phyloP scores from a whole-genome alignment of 139 green algal species.

The Chlamydomonas incerta region DNA sequence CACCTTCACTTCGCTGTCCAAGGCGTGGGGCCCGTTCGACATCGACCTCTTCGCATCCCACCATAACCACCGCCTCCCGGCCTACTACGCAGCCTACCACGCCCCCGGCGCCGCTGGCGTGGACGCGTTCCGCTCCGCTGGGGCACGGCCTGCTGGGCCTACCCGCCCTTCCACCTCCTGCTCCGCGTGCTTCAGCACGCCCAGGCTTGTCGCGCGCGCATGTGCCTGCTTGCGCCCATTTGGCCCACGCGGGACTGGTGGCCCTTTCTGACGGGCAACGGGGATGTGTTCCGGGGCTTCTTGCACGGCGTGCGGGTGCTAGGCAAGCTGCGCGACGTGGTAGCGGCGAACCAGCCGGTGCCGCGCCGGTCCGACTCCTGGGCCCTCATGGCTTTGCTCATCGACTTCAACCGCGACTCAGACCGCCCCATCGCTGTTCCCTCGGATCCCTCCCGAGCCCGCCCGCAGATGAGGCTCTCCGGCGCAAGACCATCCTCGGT shows the following conservation, averaged over 20 bases:
- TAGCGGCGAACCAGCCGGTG: not conserved
- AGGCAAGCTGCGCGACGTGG: not conserved
- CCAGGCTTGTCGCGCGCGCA: too few relatives aligned
- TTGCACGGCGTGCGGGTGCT: not conserved
- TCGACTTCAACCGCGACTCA: too few relatives aligned
- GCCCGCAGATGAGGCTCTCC: too few relatives aligned
- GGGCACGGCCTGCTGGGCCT: not conserved
- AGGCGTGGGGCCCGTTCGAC: slow-evolving; percentile 1
- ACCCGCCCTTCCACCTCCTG: slow-evolving; percentile 5
- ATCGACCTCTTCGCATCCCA: slow-evolving; percentile 22
- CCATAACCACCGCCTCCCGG: not conserved
- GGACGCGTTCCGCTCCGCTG: slow-evolving; percentile 12
- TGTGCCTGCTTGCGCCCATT: too few relatives aligned
- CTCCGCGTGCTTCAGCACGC: too few relatives aligned
- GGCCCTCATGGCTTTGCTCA: not conserved
- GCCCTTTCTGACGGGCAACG: too few relatives aligned
- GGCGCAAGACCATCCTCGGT: not conserved
- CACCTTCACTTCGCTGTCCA: not conserved
- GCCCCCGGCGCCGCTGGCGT: slow-evolving; percentile 11
- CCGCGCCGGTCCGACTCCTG: not conserved
- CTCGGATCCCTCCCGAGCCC: too few relatives aligned
- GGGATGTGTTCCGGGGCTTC: not conserved
- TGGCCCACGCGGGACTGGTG: too few relatives aligned
- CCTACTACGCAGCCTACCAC: slow-evolving; percentile 5
- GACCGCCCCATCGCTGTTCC: too few relatives aligned